phyloP scores from a whole-genome alignment of 176 grass and related monocot genomes.

The Raddia guianensis region DNA sequence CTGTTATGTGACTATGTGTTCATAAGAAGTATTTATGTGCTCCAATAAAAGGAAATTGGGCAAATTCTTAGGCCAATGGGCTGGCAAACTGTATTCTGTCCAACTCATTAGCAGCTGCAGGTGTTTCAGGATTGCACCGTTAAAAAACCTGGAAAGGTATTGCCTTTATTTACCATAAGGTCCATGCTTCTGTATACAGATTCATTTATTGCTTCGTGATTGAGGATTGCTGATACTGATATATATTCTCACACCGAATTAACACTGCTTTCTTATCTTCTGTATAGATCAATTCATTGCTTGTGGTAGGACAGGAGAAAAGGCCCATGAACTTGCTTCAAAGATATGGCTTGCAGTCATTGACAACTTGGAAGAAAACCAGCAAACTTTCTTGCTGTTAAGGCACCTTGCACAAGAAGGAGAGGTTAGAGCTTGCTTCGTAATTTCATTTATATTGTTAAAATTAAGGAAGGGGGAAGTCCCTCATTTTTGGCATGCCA shows the following conservation, averaged over 20 bases:
- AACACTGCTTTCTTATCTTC: slow-evolving; percentile 5
- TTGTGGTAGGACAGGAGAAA: slow-evolving; percentile 82
- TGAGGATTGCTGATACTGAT: slow-evolving; percentile 13
- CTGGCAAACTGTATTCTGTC: not conserved
- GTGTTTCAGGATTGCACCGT: slow-evolving; percentile 9
- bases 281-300: slow-evolving; percentile 96
- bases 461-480: not conserved
- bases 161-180: slow-evolving; percentile 17
- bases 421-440: slow-evolving; percentile 64
- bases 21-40: slow-evolving; percentile 10
- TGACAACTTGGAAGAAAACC: slow-evolving; percentile 93
- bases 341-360: slow-evolving; percentile 93
- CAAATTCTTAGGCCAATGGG: slow-evolving; percentile 12
- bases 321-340: slow-evolving; percentile 89
- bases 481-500: not conserved
- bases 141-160: slow-evolving; percentile 13
- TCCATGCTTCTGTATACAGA: slow-evolving; percentile 20
- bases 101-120: not conserved
- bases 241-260: slow-evolving; percentile 7
- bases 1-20: not conserved
- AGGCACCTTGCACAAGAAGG: slow-evolving; percentile 84
- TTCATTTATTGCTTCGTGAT: slow-evolving; percentile 21
- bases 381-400: slow-evolving; percentile 64
- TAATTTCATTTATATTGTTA: slow-evolving; percentile 10
- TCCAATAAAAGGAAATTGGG: not conserved